phyloP scores from a whole-genome alignment of 2,329 filamentous ascomycete species.

The Alternaria solani region DNA sequence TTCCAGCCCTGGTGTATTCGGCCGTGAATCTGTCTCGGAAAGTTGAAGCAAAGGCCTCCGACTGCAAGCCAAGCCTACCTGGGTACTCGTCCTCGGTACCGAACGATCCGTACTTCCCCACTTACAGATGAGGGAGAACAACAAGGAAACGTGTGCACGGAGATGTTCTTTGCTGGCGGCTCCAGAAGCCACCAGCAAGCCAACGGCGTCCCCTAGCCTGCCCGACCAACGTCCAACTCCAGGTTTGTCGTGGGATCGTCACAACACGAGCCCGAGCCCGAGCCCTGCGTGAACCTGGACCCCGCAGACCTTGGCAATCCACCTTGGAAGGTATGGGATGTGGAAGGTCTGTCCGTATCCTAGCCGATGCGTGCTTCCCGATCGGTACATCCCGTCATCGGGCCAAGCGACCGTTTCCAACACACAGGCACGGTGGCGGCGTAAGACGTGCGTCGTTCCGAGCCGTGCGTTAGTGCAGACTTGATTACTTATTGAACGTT shows the following conservation, averaged over 20 bases:
- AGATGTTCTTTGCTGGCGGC: neutral
- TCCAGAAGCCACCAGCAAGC: neutral
- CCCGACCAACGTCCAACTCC: neutral
- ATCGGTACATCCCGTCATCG: neutral
- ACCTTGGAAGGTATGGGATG: neutral
- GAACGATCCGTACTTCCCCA: neutral
- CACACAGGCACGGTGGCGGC: neutral
- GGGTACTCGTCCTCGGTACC: neutral
- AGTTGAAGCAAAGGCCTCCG: neutral
- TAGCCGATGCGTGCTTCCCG: neutral
- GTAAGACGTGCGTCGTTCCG: constrained; percentile 7
- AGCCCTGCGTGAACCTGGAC: neutral
- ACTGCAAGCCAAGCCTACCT: neutral
- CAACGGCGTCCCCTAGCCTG: neutral
- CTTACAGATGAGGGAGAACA: neutral
- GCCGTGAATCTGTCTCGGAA: neutral
- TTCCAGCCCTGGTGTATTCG: neutral
- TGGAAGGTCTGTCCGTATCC: neutral
- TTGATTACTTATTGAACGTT: neutral
- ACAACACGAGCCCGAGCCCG: neutral
- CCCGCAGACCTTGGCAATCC: neutral
- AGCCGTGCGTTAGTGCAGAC: neutral
- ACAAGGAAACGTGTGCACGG: neutral
- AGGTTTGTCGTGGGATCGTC: neutral
- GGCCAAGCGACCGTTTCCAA: neutral